Conservation (phyloP, 2,329 filamentous ascomycete species). For the Chaetomium sp. region DNA sequence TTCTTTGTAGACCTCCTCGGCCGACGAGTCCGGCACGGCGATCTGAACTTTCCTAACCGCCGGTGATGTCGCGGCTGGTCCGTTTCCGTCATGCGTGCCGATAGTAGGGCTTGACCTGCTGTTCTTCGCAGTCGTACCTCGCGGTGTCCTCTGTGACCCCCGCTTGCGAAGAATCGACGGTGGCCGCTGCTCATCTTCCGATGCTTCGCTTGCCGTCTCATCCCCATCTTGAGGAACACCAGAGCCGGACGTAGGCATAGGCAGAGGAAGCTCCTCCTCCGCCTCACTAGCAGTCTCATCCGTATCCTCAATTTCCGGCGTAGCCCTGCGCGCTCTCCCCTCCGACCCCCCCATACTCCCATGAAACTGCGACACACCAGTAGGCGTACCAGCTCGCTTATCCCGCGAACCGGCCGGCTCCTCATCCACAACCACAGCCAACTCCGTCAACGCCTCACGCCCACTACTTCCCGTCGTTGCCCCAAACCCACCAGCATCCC, state of each 20-base stretch:
- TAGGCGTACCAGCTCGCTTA: constrained; percentile 6
- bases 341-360: background rate
- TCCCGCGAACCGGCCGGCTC: background rate
- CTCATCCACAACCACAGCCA: background rate
- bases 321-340: background rate
- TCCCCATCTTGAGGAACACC: too few species aligned
- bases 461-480: background rate
- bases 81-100: constrained; percentile 3
- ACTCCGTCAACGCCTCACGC: background rate
- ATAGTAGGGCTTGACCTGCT: constrained; percentile 7
- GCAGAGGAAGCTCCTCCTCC: constrained; percentile 8
- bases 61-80: constrained; percentile 19
- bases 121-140: background rate
- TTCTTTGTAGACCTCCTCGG: constrained; percentile 20
- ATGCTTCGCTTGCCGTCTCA: too few species aligned
- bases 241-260: too few species aligned
- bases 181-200: background rate
- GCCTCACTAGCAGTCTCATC: constrained; percentile 16
- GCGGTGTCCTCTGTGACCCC: background rate
- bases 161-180: constrained; percentile 9
- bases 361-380: constrained; percentile 6
- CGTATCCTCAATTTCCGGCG: background rate
- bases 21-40: constrained; percentile 9
- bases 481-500: background rate
- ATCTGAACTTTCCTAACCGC: constrained; percentile 19